Evolutionary conservation across 163 green algal species (phyloP).

Genomic region (Prototheca stagnorum): DNA sequence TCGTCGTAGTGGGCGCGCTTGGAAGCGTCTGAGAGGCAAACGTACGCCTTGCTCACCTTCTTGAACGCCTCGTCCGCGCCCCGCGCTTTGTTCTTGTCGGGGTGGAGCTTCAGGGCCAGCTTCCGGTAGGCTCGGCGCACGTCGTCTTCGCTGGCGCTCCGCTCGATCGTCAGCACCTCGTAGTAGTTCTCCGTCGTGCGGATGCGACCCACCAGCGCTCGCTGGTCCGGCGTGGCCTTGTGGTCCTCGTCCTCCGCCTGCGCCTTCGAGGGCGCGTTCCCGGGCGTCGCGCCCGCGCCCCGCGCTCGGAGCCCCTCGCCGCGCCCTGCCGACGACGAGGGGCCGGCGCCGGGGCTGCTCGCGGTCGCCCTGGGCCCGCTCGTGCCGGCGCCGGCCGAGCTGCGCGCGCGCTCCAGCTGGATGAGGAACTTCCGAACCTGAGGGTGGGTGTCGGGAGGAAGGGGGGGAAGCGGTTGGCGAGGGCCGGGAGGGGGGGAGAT

Average conservation of each 20-base stretch:
- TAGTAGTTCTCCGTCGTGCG: slow-evolving; percentile 27
- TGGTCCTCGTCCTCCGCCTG: slow-evolving; percentile 8
- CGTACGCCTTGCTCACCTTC: slow-evolving; percentile 21
- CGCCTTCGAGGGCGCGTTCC: neutral
- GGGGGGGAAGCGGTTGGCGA: no score
- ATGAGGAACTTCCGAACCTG: neutral
- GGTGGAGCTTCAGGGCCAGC: slow-evolving; percentile 48
- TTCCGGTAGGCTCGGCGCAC: slow-evolving; percentile 36
- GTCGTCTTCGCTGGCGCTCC: slow-evolving; percentile 18
- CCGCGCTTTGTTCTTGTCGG: slow-evolving; percentile 46
- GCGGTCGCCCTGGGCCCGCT: neutral
- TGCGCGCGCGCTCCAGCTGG: neutral
- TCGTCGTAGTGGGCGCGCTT: slow-evolving; percentile 20
- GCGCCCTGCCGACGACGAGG: neutral
- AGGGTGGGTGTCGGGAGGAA: no score
- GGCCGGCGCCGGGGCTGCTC: slow-evolving; percentile 3
- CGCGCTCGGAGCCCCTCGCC: neutral
- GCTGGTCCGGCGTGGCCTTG: slow-evolving; percentile 30
- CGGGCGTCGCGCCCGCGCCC: no score
- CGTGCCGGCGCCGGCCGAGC: neutral
- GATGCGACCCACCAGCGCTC: slow-evolving; percentile 28
- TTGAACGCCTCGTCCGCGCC: slow-evolving; percentile 29
- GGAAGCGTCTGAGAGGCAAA: slow-evolving; percentile 14
- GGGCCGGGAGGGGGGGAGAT: no score
- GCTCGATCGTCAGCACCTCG: slow-evolving; percentile 22